Evolutionary conservation across 371 early-diverging fungal species (phyloP), one percentile per base, ranked within the genome.

Genomic region (Mucor racemosus): DNA sequence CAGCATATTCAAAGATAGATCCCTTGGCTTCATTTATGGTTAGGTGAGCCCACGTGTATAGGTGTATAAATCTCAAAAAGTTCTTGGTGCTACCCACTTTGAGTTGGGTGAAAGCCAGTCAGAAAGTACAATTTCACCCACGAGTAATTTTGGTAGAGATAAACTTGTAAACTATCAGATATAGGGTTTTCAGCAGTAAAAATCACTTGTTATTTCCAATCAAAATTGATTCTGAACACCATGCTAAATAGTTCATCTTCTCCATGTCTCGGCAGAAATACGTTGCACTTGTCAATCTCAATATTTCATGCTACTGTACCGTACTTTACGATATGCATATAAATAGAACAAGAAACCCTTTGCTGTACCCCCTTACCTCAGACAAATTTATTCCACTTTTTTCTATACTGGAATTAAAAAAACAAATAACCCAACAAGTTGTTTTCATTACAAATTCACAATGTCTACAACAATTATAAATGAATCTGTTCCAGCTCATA

Each of bases 241-340:
- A 26, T 50, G 50, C 50, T 5, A 50, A 10, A 50, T 50, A 11
- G 50, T 26, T 26, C 26, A 50, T 50, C 26, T 26, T 21, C 50
- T 50, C 50, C 50, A 50, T 11, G 17, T 50, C 50, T 50, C 50
- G 50, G 50, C 26, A 26, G 21, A 50, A 50, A 50, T 19, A 50
- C 7, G 50, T 50, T 21, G 50, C 26, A 50, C 50, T 50, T 50
- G 50, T 50, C 44, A 44, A 44, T 44, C n/a, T 17, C 44, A 44
- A 44, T 14, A 42, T 46, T 17, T 8, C n/a, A n/a, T n/a, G n/a
- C n/a, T n/a, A n/a, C n/a, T n/a, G n/a, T n/a, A n/a, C n/a, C n/a
- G n/a, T n/a, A n/a, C n/a, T n/a, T n/a, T 38, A 38, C 4, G 21
- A 44, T 46, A 8, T 46, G 10, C 11, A 50, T 50, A 50, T 50